Evolutionary conservation across 441 rosid species (phyloP).

Genomic region (Gossypium schwendimanii): DNA sequence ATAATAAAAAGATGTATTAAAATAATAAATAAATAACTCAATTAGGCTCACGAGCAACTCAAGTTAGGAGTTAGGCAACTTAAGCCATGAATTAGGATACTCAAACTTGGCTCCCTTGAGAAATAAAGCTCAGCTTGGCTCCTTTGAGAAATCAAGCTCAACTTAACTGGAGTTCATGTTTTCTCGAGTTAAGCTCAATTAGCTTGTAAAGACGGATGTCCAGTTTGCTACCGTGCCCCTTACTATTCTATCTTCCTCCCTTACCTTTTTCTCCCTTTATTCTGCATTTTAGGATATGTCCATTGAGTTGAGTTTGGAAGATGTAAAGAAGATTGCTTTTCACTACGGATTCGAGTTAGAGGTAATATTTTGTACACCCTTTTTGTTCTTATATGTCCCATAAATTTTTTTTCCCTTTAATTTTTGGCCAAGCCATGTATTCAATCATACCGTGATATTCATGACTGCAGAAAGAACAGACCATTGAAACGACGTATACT

Average conservation of each 20-base stretch:
- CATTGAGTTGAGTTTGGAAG: conserved; percentile 89
- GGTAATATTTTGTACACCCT: conserved; percentile 28
- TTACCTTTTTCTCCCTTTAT: not conserved
- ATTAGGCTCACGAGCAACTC: not conserved
- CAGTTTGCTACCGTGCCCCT: not conserved
- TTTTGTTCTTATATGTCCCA: not conserved
- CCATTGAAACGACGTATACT: conserved; percentile 82
- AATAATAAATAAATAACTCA: not conserved
- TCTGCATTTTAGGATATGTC: conserved; percentile 70
- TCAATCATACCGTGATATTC: conserved; percentile 11
- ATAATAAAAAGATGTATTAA: not conserved
- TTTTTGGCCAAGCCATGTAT: not conserved
- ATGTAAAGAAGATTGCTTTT: conserved; percentile 75
- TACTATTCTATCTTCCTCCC: not conserved
- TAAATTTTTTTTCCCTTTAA: not conserved
- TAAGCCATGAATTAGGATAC: not conserved
- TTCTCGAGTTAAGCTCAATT: not conserved
- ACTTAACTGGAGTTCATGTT: not conserved
- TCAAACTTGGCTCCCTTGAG: not conserved
- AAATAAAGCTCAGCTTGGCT: not conserved
- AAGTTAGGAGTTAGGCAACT: not conserved
- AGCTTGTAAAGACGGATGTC: not conserved
- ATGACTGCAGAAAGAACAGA: conserved; percentile 69
- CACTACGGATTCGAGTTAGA: conserved; percentile 64
- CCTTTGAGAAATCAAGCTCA: not conserved